Evolutionary conservation across 768 basidiomycete species (phyloP), one percentile per base, ranked within the genome.

Genomic region (Tylopilus felleus): DNA sequence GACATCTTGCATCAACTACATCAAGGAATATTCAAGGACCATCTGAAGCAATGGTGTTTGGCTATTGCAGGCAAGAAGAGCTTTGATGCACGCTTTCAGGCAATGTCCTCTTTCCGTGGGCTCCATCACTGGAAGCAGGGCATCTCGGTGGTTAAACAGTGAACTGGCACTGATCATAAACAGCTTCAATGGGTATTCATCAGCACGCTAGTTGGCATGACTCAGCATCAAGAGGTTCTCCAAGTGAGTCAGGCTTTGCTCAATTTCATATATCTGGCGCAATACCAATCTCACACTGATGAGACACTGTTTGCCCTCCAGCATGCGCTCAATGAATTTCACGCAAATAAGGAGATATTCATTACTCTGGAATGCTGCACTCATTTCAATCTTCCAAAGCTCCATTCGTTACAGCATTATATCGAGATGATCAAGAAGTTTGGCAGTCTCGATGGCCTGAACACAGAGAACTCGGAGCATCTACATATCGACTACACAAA

Each of bases 1-100:
- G 4, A 57, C 5, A 29, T 55, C 8, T 44, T 57, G 0, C 56
- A 57, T 14, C 52, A 57, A 14, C 39, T 50, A 0, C 48, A 55
- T 1, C 52, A 57, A 45, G 47, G 47, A 0, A 21, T 57, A 1
- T 4, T 57, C 23, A 57, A 53, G 10, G 47, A 57, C 6, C 41
- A 57, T 8, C 10, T 53, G 21, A 56, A 56, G 16, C 25, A 21
- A 44, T 53, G 47, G 42, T 54, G 41, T 2, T 4, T 6, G 0
- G 2, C 1, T 0, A 16, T 57, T 3, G 17, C 17, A 0, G 17
- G 31, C n/a, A 27, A 16, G 10, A 22, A 1, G 0, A 28, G 19
- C 10, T 45, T 55, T 5, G 19, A 55, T 42, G 31, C 1, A 0
- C 9, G 0, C 2, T 58, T 58, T 8, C 16, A 1, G 4, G 44